These are phyloP conservation scores for Calonectria montana DNA, from an alignment of 2,329 filamentous ascomycete genomes.

Conservation along the genomic window DNA sequence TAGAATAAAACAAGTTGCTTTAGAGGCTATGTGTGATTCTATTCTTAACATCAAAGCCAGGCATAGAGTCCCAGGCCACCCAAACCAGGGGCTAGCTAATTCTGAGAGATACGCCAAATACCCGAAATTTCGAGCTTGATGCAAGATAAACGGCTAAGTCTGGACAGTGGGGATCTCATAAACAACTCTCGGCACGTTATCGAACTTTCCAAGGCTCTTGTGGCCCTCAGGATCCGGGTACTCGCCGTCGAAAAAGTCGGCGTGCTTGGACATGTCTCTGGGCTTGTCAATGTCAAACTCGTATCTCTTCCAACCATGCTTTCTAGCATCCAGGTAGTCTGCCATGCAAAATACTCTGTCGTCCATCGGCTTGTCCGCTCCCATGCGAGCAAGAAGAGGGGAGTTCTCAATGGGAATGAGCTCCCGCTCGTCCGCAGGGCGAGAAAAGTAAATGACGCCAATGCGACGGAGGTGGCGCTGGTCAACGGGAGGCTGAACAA, in stretches of 20 bases:
- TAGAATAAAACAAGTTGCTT: too few species aligned
- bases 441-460: constrained; percentile 54
- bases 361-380: constrained; percentile 43
- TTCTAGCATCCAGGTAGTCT: constrained; percentile 44
- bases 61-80: not conserved
- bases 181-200: constrained; percentile 18
- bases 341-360: constrained; percentile 43
- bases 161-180: constrained; percentile 19
- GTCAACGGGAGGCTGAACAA: constrained; percentile 46
- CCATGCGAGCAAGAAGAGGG: constrained; percentile 47
- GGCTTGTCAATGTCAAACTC: constrained; percentile 43
- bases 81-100: not conserved
- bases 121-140: not conserved
- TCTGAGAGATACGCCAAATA: not conserved
- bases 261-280: constrained; percentile 21
- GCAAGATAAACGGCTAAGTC: not conserved
- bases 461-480: constrained; percentile 50
- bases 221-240: constrained; percentile 22
- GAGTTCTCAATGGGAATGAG: constrained; percentile 49
- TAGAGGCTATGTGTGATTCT: not conserved
- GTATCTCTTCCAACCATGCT: constrained; percentile 45
- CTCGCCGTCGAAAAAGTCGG: constrained; percentile 26
- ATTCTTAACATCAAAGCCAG: not conserved
- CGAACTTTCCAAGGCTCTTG: constrained; percentile 24
- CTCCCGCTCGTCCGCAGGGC: constrained; percentile 50